Base-by-base conservation (phyloP, 345 rosid genomes). In the Garcia nutans region DNA sequence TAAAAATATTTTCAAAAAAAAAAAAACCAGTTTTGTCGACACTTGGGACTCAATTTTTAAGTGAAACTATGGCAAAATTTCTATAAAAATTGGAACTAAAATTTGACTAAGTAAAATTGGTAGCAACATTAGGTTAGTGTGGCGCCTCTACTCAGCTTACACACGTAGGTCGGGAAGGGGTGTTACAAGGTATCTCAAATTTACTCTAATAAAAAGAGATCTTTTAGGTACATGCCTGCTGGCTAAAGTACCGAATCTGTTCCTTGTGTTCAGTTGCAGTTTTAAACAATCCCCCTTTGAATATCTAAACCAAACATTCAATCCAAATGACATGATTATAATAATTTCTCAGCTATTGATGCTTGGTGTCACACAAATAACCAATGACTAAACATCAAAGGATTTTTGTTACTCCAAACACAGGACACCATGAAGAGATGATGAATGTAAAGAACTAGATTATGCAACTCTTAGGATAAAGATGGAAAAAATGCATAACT, bases 231-330 rank as follows among this genome's bases (percentile, higher is more conserved):
- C 45, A n/a, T 57, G 90, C 97, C 97, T 90, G 96, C 71, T 93
- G 92, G 80, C 97, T 90, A 61, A 96, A 96, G 79, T 96, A 93
- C 70, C 99, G 96, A 74, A 89, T 90, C 81, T 96, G 99, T 81
- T 93, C 99, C 82, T 93, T 96, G 80, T 89, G 96, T 79, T 96
- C 99, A 37, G 99, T 96, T 66, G 98, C 99, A 78, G 92, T 84
- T 87, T 89, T 96, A 82, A 93, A 96, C 79, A 96, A 79, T 19
- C 99, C 93, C n/a, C 98, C 98, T 83, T 96, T 96, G 85, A 71
- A 96, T 67, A 96, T 89, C 99, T 96, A 79, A 52, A 55, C 11
- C 61, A 61, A n/a, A 72, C 10, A 65, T 37, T 37, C 26, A 77
- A 22, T 54, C 47, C 64, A 57, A 56, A 59, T 68, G 55, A 60